Evolutionary conservation across 179 eudicot genomes (phyloP).

Genomic region (Vitellaria paradoxa): DNA sequence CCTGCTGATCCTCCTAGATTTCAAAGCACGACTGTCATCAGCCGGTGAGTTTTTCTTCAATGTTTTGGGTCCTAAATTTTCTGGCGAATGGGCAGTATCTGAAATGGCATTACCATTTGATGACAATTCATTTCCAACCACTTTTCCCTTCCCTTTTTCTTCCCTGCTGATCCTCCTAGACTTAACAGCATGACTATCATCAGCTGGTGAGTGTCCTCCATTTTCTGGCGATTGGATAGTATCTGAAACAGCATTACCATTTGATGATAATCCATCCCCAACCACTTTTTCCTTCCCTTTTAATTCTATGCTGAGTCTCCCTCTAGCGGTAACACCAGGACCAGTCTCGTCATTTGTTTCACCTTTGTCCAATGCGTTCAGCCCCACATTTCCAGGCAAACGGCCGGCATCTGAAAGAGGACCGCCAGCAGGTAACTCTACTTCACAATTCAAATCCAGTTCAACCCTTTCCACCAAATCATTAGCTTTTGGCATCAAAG

Average conservation of each 20-base stretch:
- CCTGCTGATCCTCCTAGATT: slow-evolving; percentile 24
- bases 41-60: slow-evolving; percentile 1
- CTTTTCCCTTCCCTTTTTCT: slow-evolving; percentile 40
- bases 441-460: slow-evolving; percentile 1
- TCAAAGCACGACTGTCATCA: background rate
- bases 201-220: background rate
- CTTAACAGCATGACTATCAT: background rate
- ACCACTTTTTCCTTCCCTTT: slow-evolving; percentile 32
- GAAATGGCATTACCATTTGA: background rate
- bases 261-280: slow-evolving; percentile 6
- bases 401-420: no score
- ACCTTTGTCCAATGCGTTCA: background rate
- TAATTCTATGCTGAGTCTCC: slow-evolving; percentile 28
- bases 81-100: slow-evolving; percentile 3
- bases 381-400: background rate
- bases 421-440: background rate
- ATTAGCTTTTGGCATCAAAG: background rate
- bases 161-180: slow-evolving; percentile 29
- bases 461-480: background rate
- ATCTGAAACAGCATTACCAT: background rate
- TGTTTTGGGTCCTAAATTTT: background rate
- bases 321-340: background rate
- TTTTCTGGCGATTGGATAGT: slow-evolving; percentile 3
- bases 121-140: slow-evolving; percentile 8
- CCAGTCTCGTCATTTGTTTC: background rate